Evolutionary conservation across 805 yeast genomes (phyloP), one percentile per base, ranked within the genome.

Genomic region (Candida manassasensis): DNA sequence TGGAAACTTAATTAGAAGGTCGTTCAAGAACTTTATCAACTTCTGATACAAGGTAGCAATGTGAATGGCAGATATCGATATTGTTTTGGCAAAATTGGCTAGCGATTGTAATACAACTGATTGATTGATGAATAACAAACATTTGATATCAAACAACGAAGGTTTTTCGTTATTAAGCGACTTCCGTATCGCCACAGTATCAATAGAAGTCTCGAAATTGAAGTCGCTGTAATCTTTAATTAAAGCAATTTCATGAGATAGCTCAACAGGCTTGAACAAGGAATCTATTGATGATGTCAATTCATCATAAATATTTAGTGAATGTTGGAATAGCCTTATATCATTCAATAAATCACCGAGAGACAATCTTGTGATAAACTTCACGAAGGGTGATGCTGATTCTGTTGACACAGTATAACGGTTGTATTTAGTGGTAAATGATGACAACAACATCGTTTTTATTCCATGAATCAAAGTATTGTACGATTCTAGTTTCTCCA

Each of bases 251-350:
- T 33, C 26, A 8, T 27, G n/a, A 12, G 34, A 35, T 29, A 41
- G 35, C 22, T 26, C 28, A n/a, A 8, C 19, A 6, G 24, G 7
- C 12, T 29, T 29, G 10, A 18, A 13, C 12, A 38, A 3, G 10
- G 36, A 8, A 19, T 45, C 41, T 32, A 58, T 31, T 12, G 53
- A 54, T 1, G 46, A 39, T 12, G 67, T 63, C 4, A 84, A 46
- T 19, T 61, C 63, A 21, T 73, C 71, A 43, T 77, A 81, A 15
- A 72, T 67, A 3, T 52, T 57, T 22, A 81, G 50, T 0, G 90
- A 70, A 35, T 84, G 89, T 18, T 80, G 82, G 17, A 65, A 55
- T 16, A 83, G 67, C 17, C 71, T 69, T 60, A 85, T 65, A 30
- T 72, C 72, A 36, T 71, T 73, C 37, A 75, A 68, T 3, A 76